Base-by-base conservation (phyloP, 163 green algal species). In the Scenedesmus sp. region DNA sequence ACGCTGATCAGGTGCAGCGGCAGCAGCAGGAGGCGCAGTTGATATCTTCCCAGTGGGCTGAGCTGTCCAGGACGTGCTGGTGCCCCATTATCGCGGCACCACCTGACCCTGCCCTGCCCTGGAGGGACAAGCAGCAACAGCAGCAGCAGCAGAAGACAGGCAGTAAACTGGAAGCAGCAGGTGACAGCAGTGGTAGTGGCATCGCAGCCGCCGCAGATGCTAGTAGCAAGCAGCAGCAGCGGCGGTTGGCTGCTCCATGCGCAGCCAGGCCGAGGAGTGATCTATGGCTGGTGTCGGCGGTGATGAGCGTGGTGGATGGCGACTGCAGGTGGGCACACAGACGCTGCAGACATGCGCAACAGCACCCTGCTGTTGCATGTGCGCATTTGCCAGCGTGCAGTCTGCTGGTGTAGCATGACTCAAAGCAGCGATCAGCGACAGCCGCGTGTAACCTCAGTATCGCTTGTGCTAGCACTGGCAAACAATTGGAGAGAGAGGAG, bases 261-360 rank as follows among this genome's bases (percentile, higher is more conserved):
- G 49, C 87, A n/a, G 78, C 78, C 2, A 43, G 87, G 43, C 87
- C 87, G 0, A 53, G 42, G 20, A n/a, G 51, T 4, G 87, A 91
- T 84, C 80, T 93, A 56, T 97, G 95, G 95, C 94, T 98, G 59
- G 93, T 87, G 53, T 96, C 92, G 5, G 88, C 91, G 3, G 91
- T 83, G 61, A 89, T 96, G 90, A 83, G 83, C 49, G 87, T 98
- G 72, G 91, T 97, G 53, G 93, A 96, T 80, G 93, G 93, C 7
- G 94, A 97, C 33, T 95, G 93, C 90, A 93, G 94, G 92, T 94
- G 85, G 7, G 88, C 2, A 33, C 70, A 46, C 6, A 44, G 10
- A 2, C 22, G 33, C 33, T 16, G n/a, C n/a, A n/a, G 53, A 13
- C 16, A 65, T 65, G 53, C 13, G 53, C 16, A 65, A 26, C 53